Base-by-base conservation (phyloP, 2,329 filamentous ascomycete species). In the Fusarium domesticum region DNA sequence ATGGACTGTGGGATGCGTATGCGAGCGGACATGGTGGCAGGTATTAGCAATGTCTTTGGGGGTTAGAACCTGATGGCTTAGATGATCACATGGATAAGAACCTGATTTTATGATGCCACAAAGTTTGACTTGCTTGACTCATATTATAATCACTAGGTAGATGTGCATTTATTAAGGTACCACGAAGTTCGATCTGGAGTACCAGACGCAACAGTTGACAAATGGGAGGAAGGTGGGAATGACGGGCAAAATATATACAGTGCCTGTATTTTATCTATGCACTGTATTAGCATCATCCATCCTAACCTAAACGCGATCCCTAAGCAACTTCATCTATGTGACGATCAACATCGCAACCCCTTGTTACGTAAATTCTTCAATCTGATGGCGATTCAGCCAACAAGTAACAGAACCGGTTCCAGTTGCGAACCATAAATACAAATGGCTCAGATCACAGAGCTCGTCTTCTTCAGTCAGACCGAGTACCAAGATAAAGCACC, bases 401-500 rank as follows among this genome's bases (percentile, higher is more conserved):
- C 7, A 11, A 28, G 10, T 10, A 4, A 28, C 7, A 28, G 23
- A 8, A 3, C 4, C 4, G 23, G 28, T 33, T 33, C 31, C 3
- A 18, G 15, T 10, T 33, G 10, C 31, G 18, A 39, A 28, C 23
- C 23, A 28, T 28, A 28, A 28, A 19, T 18, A 39, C 38, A 38
- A 28, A 67, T 69, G 66, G 42, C 54, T 17, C 48, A 54, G 43
- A 47, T 50, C 39, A 57, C 46, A 43, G 57, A 67, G 50, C 70
- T 81, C 48, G 54, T 70, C 51, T 70, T 77, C 35, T 65, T 78
- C 51, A 78, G 78, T 66, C 75, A 83, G 61, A 81, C 79, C 54
- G 70, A 72, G 53, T 74, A 85, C 48, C 72, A 77, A 39, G 69
- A 75, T 35, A 73, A 74, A 18, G 74, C 81, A 17, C 73, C 78